Evolutionary conservation across 2,329 filamentous ascomycete genomes (phyloP).

Genomic region (Fusarium illudens): DNA sequence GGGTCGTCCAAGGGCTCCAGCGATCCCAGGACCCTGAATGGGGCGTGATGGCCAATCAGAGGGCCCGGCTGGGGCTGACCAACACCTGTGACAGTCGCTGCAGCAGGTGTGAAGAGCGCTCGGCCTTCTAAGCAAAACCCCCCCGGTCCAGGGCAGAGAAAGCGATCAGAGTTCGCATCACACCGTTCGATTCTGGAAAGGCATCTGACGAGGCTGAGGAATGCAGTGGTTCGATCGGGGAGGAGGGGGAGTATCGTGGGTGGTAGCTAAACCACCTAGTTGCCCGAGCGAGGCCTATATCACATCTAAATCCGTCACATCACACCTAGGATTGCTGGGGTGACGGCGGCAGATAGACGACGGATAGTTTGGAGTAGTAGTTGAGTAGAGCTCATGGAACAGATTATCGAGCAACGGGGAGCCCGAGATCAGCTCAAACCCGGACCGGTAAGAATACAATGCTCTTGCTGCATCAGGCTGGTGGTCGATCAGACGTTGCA

Average conservation of each 20-base stretch:
- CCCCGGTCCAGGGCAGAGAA: constrained; percentile 17
- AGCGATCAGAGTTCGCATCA: constrained; percentile 26
- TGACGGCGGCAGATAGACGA: constrained; percentile 17
- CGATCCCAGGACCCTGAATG: constrained; percentile 10
- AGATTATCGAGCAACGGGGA: neutral
- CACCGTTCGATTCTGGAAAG: constrained; percentile 40
- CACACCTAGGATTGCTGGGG: constrained; percentile 11
- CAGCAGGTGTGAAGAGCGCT: constrained; percentile 33
- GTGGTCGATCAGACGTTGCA: constrained; percentile 37
- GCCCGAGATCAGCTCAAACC: constrained; percentile 31
- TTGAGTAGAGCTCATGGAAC: neutral
- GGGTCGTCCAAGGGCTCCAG: constrained; percentile 3
- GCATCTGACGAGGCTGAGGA: constrained; percentile 40
- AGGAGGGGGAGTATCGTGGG: constrained; percentile 22
- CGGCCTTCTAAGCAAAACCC: constrained; percentile 21
- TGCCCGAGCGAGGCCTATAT: constrained; percentile 11
- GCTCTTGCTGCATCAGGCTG: constrained; percentile 34
- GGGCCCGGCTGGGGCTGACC: constrained; percentile 9
- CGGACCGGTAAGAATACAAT: constrained; percentile 33
- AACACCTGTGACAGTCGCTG: constrained; percentile 37
- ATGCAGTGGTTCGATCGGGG: constrained; percentile 36
- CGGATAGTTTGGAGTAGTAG: neutral
- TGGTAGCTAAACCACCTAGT: constrained; percentile 5
- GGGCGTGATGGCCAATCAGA: constrained; percentile 14
- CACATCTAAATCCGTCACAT: constrained; percentile 36